These are phyloP conservation scores for Malus hybrid DNA, from an alignment of 331 rosid genomes.

Conservation along the genomic window DNA sequence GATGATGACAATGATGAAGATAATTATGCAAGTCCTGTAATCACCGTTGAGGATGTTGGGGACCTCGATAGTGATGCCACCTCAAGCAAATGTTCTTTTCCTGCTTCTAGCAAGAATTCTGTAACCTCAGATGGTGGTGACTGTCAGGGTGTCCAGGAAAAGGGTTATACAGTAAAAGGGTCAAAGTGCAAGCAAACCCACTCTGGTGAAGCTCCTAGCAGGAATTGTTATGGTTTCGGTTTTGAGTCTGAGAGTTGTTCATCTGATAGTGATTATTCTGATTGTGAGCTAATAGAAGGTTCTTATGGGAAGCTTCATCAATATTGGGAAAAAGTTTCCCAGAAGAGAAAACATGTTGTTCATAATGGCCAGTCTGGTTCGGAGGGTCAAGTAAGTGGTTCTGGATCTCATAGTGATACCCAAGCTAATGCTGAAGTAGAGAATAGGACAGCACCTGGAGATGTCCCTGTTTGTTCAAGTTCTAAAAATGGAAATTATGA, in stretches of 20 bases:
- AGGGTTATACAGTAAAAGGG: conserved; percentile 25
- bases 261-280: conserved; percentile 68
- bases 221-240: conserved; percentile 46
- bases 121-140: conserved; percentile 32
- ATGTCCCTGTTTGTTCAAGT: conserved; percentile 33
- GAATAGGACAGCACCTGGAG: conserved; percentile 22
- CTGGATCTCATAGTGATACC: conserved; percentile 40
- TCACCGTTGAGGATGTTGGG: conserved; percentile 34
- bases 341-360: conserved; percentile 41
- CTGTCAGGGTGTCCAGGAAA: conserved; percentile 27
- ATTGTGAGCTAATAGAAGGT: conserved; percentile 64
- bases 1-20: conserved; percentile 27
- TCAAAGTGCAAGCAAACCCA: conserved; percentile 28
- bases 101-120: conserved; percentile 21
- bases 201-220: conserved; percentile 24
- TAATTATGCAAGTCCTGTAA: conserved; percentile 18
- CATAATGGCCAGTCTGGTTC: conserved; percentile 25
- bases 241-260: conserved; percentile 29
- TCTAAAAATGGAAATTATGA: conserved; percentile 24
- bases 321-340: conserved; percentile 65
- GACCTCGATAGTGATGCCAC: conserved; percentile 84
- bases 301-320: conserved; percentile 35
- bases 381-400: conserved; percentile 43
- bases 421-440: conserved; percentile 22
- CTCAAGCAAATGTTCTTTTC: conserved; percentile 44